Conservation (phyloP, 176 grass and related monocot genomes). For the Bonia amplexicaulis region DNA sequence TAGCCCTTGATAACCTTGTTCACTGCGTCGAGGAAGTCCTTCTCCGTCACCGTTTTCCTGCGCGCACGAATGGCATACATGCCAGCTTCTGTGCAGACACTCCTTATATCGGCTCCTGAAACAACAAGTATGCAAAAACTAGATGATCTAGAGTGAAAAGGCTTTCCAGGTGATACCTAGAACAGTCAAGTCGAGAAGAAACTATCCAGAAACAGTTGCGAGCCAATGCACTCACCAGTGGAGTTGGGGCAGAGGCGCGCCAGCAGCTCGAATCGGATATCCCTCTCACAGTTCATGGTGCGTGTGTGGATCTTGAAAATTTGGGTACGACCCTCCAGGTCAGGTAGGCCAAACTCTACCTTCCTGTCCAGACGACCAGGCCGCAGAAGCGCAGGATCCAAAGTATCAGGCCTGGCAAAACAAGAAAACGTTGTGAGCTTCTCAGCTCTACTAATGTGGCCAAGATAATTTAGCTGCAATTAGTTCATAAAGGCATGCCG, state of each 20-base stretch:
- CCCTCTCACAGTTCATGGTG: conserved; percentile 90
- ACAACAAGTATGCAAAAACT: not conserved
- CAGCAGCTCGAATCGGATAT: conserved; percentile 83
- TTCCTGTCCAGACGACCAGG: conserved; percentile 88
- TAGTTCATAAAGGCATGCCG: not conserved
- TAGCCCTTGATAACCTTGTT: conserved; percentile 96
- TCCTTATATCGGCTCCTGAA: conserved; percentile 78
- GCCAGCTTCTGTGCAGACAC: conserved; percentile 87
- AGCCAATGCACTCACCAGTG: conserved; percentile 50
- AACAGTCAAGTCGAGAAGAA: not conserved
- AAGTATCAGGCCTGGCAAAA: conserved; percentile 68
- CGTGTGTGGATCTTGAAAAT: conserved; percentile 97
- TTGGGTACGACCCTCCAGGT: conserved; percentile 83
- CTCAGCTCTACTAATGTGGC: not conserved
- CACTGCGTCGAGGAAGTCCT: conserved; percentile 84
- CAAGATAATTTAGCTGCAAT: not conserved
- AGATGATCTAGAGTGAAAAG: not conserved
- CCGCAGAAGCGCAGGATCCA: conserved; percentile 76
- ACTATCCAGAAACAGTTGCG: not conserved
- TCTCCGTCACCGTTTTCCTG: conserved; percentile 88
- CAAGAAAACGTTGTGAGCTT: not conserved
- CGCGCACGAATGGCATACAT: conserved; percentile 87
- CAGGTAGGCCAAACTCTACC: conserved; percentile 86
- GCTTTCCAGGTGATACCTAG: not conserved
- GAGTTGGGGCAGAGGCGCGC: conserved; percentile 94